Percentiles rank a stretch among this genome's conserved stretches.
Conservation (phyloP, 2,329 filamentous ascomycete species). For the Aspergillus eucalypticola region DNA sequence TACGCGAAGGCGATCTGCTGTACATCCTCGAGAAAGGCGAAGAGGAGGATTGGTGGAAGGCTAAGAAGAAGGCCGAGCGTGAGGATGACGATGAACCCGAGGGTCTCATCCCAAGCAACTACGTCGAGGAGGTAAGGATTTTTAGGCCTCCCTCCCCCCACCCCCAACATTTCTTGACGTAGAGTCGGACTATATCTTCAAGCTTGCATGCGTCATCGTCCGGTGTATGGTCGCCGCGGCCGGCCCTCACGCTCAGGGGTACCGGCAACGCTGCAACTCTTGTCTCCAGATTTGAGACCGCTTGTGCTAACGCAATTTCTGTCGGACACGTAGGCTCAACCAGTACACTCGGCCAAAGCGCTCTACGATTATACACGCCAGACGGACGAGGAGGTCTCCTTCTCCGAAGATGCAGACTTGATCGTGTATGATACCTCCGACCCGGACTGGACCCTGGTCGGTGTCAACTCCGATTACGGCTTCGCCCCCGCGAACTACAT, state of each 20-base stretch:
- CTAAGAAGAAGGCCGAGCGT: constrained; percentile 80
- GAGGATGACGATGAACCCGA: constrained; percentile 90
- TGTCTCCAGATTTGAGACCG: neutral
- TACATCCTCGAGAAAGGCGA: constrained; percentile 81
- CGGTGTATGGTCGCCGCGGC: neutral
- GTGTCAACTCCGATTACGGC: constrained; percentile 79
- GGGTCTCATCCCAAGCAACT: constrained; percentile 90
- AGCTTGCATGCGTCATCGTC: neutral
- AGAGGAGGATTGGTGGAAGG: constrained; percentile 91
- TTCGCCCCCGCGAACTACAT: constrained; percentile 98
- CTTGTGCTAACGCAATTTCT: constrained; percentile 11
- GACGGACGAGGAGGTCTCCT: constrained; percentile 96
- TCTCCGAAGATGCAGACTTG: constrained; percentile 81
- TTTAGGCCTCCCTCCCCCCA: too few relatives aligned
- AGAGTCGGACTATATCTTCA: neutral
- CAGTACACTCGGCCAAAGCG: constrained; percentile 74
- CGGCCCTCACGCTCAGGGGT: constrained; percentile 19
- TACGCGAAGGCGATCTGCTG: constrained; percentile 82
- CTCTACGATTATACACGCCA: constrained; percentile 97
- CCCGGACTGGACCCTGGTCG: constrained; percentile 94
- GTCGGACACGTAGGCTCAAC: constrained; percentile 56
- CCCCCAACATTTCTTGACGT: neutral
- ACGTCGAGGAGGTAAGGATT: constrained; percentile 79
- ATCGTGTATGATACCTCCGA: constrained; percentile 88
- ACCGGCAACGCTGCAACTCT: constrained; percentile 10